A percentile compares a stretch with the other conserved stretches of the same genome.
Evolutionary conservation across 2,329 filamentous ascomycete genomes (phyloP).

Genomic region (Microthyrium microscopicum): DNA sequence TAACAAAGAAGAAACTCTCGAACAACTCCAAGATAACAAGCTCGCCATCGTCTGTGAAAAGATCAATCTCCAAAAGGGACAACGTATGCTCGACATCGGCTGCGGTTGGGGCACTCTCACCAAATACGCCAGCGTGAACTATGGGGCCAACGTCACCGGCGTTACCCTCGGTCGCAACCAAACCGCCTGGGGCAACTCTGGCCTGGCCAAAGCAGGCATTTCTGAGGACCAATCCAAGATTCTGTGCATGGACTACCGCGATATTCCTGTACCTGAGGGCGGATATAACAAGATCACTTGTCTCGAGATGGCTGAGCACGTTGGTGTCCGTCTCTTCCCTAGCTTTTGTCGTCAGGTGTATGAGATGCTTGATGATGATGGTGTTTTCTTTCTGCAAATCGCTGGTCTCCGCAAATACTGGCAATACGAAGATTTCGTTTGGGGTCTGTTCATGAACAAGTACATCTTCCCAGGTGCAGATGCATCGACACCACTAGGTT

Average conservation of each 20-base stretch:
- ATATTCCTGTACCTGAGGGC: slow-evolving; percentile 64
- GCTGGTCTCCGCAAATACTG: slow-evolving; percentile 85
- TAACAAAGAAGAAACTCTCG: slow-evolving; percentile 73
- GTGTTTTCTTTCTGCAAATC: slow-evolving; percentile 89
- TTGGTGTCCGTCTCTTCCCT: slow-evolving; percentile 77
- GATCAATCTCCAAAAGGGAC: slow-evolving; percentile 66
- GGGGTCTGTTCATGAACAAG: slow-evolving; percentile 99
- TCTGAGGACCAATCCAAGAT: slow-evolving; percentile 79
- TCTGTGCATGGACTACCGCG: slow-evolving; percentile 93
- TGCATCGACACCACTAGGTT: slow-evolving; percentile 82
- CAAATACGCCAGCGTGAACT: slow-evolving; percentile 84
- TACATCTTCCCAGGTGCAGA: slow-evolving; percentile 97
- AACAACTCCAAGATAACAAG: slow-evolving; percentile 97
- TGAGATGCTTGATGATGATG: slow-evolving; percentile 93
- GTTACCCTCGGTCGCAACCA: slow-evolving; percentile 92
- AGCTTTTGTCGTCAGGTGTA: slow-evolving; percentile 73
- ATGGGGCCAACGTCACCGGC: slow-evolving; percentile 71
- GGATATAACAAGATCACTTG: slow-evolving; percentile 91
- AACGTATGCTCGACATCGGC: slow-evolving; percentile 81
- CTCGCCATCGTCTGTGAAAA: slow-evolving; percentile 90
- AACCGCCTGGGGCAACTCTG: slow-evolving; percentile 90
- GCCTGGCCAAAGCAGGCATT: slow-evolving; percentile 66
- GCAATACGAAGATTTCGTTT: slow-evolving; percentile 96
- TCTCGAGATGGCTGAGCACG: slow-evolving; percentile 97
- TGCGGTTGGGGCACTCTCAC: slow-evolving; percentile 96